Evolutionary conservation across 23 red algal genomes (phyloP).

Genomic region (Gracilariopsis chorda): DNA sequence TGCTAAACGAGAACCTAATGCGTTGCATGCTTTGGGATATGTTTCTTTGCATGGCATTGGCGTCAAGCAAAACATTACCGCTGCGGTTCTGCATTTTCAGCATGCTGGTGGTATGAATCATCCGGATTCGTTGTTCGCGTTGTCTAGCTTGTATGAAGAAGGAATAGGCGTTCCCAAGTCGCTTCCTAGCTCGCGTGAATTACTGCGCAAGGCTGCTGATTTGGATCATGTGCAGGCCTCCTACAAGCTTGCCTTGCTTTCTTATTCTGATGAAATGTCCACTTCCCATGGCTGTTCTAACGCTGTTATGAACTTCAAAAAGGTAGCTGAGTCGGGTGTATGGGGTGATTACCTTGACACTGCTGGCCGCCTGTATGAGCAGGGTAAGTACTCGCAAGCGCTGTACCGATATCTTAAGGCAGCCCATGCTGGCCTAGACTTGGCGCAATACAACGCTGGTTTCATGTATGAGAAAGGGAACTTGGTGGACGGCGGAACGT

Average conservation of each 20-base stretch:
- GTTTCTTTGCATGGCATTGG: constrained; percentile 43
- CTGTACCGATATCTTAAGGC: constrained; percentile 75
- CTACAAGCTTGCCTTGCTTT: constrained; percentile 55
- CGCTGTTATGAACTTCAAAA: constrained; percentile 44
- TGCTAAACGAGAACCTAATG: not conserved
- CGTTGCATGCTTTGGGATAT: constrained; percentile 52
- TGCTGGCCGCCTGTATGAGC: constrained; percentile 50
- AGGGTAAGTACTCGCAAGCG: constrained; percentile 37
- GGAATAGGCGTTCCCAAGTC: constrained; percentile 54
- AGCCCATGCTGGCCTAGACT: constrained; percentile 80
- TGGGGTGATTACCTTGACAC: constrained; percentile 41
- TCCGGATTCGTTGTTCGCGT: constrained; percentile 46
- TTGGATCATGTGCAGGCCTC: constrained; percentile 67
- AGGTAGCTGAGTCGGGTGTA: constrained; percentile 73
- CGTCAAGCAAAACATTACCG: constrained; percentile 3
- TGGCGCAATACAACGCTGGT: constrained; percentile 88
- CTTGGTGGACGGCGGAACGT: not conserved
- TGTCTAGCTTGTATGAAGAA: constrained; percentile 43
- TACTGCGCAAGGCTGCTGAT: constrained; percentile 40
- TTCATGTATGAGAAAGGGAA: constrained; percentile 74
- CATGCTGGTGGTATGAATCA: constrained; percentile 24
- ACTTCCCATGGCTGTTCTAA: constrained; percentile 43
- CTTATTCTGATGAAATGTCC: constrained; percentile 26
- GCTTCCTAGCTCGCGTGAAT: not conserved
- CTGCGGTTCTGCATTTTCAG: constrained; percentile 25